Evolutionary conservation across 192 early-diverging fungal genomes (phyloP), one percentile per base, ranked within the genome.

Genomic region (Backusella tuberculispora): DNA sequence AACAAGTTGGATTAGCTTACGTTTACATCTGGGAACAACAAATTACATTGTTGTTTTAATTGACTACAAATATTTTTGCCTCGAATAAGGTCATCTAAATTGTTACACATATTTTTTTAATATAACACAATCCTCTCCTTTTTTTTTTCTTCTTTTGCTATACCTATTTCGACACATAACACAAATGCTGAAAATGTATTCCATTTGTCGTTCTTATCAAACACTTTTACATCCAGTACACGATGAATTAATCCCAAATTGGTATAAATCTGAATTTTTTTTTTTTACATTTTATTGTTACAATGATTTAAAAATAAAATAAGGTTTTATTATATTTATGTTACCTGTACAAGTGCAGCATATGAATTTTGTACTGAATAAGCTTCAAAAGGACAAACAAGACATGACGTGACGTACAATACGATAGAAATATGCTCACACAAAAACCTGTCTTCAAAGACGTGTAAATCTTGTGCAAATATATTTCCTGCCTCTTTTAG

Each of bases 21-120:
- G 48, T 72, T 37, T 72, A 73, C 42, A 47, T 73, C 72, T 44
- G 72, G 72, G 29, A 65, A 73, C n/a, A 40, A 19, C 12, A 34
- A 24, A n/a, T 8, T 24, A 24, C 26, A 42, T 14, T 46, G 8
- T 17, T 45, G 63, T 17, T 63, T 29, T 48, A 48, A 72, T 19
- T 34, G 7, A 45, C 45, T 38, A 14, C 42, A 40, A 65, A 73
- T 73, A 45, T 9, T 46, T 41, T n/a, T 46, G 12, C 63, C 72
- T 37, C 72, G 42, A 15, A 73, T 42, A 45, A 63, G 43, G 29
- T 73, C 72, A 60, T 73, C 72, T 73, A 12, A 47, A 29, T 26
- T 37, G 21, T 50, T 50, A 50, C 19, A 29, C 37, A 34, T 34
- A 19, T 50, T n/a, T 71, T 26, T 70, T 34, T 47, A 24, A 37